Evolutionary conservation across 257 asterid genomes (phyloP), one percentile per base, ranked within the genome.

Genomic region (Petunia axillaris): DNA sequence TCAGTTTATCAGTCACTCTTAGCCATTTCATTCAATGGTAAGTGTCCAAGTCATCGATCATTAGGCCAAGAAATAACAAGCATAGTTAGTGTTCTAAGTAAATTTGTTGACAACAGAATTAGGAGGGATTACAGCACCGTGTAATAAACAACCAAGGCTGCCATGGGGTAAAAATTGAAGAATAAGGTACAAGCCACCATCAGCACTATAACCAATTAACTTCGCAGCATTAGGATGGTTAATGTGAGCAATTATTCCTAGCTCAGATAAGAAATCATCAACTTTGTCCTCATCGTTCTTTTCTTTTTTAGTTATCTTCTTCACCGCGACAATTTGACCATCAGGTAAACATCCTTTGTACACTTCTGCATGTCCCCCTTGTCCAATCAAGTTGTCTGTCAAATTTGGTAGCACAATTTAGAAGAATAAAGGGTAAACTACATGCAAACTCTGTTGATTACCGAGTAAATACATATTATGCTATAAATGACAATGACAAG

Each of bases 301-400:
- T 36, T 87, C 86, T 77, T 80, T 77, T 82, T 89, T 92, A 3
- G 77, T 84, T 55, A 95, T 88, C 84, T 86, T 95, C 87, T 95
- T 95, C 80, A 95, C 98, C 1, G 99, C 99, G 16, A 95, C 95
- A 65, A 89, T 63, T 63, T 91, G 94, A 8, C 98, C 97, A 82
- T 93, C 96, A 40, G 94, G 74, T 76, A 95, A 84, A 63, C 86
- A 25, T 58, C 99, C 99, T 65, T 85, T 90, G 89, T 92, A 95
- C 82, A 95, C 99, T 83, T 90, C 93, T 41, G 99, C 99, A 85
- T 92, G 97, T 2, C 99, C 99, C 4, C 99, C 99, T 88, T 91
- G 85, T 50, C 99, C 99, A 36, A 95, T 82, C 88, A 94, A 78
- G 64, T 91, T 91, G 77, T 89, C 98, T 94, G 80, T 67, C 80